Evolutionary conservation across 805 yeast genomes (phyloP).

Genomic region (Candida loeiensis): DNA sequence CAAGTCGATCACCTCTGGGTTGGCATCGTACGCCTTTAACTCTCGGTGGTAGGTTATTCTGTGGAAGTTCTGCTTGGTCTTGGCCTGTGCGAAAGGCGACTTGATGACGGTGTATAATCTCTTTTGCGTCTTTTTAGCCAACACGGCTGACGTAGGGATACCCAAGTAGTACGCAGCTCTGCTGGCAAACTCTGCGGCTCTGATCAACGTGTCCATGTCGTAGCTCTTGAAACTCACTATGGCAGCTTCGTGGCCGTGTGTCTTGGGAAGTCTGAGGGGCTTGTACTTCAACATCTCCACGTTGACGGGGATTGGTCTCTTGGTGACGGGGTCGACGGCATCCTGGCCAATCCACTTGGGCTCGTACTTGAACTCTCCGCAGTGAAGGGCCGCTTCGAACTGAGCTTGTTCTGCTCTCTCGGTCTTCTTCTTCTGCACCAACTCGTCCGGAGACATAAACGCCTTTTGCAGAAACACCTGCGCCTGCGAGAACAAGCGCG

Average conservation of each 20-base stretch:
- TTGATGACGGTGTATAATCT: slow-evolving; percentile 92
- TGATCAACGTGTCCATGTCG: slow-evolving; percentile 64
- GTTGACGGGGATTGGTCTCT: slow-evolving; percentile 72
- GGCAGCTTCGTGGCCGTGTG: slow-evolving; percentile 76
- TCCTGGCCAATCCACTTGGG: slow-evolving; percentile 30
- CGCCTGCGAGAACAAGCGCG: slow-evolving; percentile 6
- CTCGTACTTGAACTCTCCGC: slow-evolving; percentile 24
- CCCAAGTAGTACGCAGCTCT: slow-evolving; percentile 90
- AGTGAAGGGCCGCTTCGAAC: slow-evolving; percentile 26
- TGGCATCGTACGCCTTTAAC: slow-evolving; percentile 77
- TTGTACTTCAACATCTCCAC: slow-evolving; percentile 79
- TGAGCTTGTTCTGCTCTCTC: slow-evolving; percentile 24
- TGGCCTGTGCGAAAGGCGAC: slow-evolving; percentile 92
- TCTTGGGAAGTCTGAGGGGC: slow-evolving; percentile 65
- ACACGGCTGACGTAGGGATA: slow-evolving; percentile 77
- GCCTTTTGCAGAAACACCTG: slow-evolving; percentile 7
- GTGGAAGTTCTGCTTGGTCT: slow-evolving; percentile 90
- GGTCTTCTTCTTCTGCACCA: slow-evolving; percentile 20
- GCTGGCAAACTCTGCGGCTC: slow-evolving; percentile 79
- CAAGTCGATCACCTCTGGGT: slow-evolving; percentile 77
- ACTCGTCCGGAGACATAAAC: slow-evolving; percentile 31
- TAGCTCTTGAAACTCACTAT: slow-evolving; percentile 69
- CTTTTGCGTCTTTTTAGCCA: slow-evolving; percentile 62
- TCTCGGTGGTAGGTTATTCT: slow-evolving; percentile 77
- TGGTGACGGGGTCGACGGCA: slow-evolving; percentile 18